Evolutionary conservation across 139 green algal species (phyloP).

Genomic region (Micractinium conductrix): DNA sequence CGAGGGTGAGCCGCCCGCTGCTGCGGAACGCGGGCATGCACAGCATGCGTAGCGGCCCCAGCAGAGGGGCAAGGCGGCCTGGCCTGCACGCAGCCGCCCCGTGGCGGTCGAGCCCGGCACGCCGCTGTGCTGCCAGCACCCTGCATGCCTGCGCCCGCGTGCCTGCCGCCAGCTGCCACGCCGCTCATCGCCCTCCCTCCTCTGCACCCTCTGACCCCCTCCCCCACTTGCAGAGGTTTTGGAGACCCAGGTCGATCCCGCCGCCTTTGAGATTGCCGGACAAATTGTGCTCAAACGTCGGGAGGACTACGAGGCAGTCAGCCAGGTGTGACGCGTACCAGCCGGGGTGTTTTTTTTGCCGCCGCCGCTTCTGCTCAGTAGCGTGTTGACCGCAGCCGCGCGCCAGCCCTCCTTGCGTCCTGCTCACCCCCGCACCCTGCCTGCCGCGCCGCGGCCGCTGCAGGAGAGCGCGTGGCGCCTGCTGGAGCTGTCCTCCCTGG

Average conservation of each 20-base stretch:
- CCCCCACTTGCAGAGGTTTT: constrained; percentile 12
- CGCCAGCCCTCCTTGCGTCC: no score
- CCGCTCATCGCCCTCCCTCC: background rate
- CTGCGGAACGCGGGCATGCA: no score
- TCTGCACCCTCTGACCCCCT: background rate
- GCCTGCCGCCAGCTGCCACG: background rate
- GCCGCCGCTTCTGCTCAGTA: no score
- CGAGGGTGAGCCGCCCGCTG: constrained; percentile 36
- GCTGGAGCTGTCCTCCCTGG: constrained; percentile 71
- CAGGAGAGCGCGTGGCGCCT: constrained; percentile 67
- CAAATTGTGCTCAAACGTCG: constrained; percentile 96
- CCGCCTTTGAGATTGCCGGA: constrained; percentile 95
- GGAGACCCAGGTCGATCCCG: constrained; percentile 88
- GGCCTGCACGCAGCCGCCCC: no score
- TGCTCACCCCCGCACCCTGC: no score
- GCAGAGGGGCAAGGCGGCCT: no score
- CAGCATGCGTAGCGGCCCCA: no score
- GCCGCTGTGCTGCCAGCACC: background rate
- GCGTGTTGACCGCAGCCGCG: no score
- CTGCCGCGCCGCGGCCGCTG: no score
- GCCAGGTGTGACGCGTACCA: no score
- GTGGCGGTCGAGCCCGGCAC: no score
- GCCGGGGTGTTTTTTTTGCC: no score
- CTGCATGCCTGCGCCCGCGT: background rate
- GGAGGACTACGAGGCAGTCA: constrained; percentile 83